Evolutionary conservation across 1,284 basidiomycete species (phyloP), one percentile per base, ranked within the genome.

Genomic region (Mycosarcoma mackinlayi): DNA sequence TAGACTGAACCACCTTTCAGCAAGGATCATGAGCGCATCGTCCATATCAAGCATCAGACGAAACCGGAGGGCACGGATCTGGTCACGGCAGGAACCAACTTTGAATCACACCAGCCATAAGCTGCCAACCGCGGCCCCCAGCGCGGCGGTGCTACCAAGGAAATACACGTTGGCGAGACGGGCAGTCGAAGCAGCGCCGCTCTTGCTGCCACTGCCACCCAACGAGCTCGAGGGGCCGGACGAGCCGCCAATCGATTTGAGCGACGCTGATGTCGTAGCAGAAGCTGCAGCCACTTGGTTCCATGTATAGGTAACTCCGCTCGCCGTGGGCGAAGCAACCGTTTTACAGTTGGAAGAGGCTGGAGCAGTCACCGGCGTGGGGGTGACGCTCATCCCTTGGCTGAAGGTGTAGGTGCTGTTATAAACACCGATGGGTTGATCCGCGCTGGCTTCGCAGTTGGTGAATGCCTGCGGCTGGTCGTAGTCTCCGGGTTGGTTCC

Each of bases 251-350:
- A 16, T 19, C 7, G 52, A 31, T 21, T 45, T 41, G 44, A 54
- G 16, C 27, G 54, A 28, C 6, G 63, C 33, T 10, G 41, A 33
- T 6, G 55, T 7, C 7, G 53, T 21, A 7, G 59, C 28, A 8
- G 59, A 48, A 18, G 62, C 62, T 1, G 63, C 52, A 13, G 63
- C 53, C 34, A 39, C 39, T 52, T 76, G 68, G 40, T 64, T 72
- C 77, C 77, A 80, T 6, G 52, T 55, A 53, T 78, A 80, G 2
- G 76, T 78, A n/a, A 77, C 77, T 40, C 76, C 78, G 24, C 59
- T 71, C 1, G 73, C 50, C 13, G 68, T 52, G 1, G 75, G 75
- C 5, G 75, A 68, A 23, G 73, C 47, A n/a, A 62, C 49, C 13
- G 65, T 68, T 13, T 25, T 21, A 42, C 78, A 78, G 30, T 68